Base-by-base conservation (phyloP, 495 filamentous ascomycete species). In the Glutinoglossum americanum region DNA sequence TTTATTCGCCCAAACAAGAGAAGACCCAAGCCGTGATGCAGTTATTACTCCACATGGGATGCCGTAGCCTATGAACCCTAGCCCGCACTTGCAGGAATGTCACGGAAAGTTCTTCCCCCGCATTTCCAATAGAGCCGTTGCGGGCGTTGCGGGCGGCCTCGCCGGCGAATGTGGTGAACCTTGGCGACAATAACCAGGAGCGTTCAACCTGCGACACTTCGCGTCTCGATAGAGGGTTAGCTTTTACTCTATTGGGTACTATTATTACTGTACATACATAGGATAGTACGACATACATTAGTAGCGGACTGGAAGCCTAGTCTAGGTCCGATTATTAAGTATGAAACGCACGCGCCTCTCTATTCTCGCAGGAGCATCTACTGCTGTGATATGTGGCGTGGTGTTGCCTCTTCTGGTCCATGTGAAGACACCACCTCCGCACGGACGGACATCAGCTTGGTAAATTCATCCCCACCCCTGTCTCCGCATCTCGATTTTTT, bases 1-100 rank as follows among this genome's bases (percentile, higher is more conserved):
- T 78, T 78, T 51, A 77, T 78, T 51, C 65, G 72, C 23, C 74
- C 75, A 6, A 78, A 75, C 59, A 67, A 65, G 54, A 70, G 67
- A 64, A 67, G 58, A 57, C 45, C 54, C 0, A 39, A 37, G 10
- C 37, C 30, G 19, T 59, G 56, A 48, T 25, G 3, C 49, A 3
- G 19, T 45, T 3, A 45, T 5, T 45, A 4, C 41, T 10, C 41
- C n/a, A 5, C 17, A 45, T 45, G 10, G 37, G 15, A 41, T 17
- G 32, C 32, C 32, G 32, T 35, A 35, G 32, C 11, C 5, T 41
- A 33, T 33, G 30, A 33, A 33, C n/a, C n/a, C n/a, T n/a, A n/a
- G n/a, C n/a, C n/a, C n/a, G n/a, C n/a, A n/a, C n/a, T n/a, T n/a
- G n/a, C n/a, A n/a, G n/a, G n/a, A n/a, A n/a, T n/a, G n/a, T n/a